Conservation (phyloP, 306 rosid genomes). For the Trifolium pratense region DNA sequence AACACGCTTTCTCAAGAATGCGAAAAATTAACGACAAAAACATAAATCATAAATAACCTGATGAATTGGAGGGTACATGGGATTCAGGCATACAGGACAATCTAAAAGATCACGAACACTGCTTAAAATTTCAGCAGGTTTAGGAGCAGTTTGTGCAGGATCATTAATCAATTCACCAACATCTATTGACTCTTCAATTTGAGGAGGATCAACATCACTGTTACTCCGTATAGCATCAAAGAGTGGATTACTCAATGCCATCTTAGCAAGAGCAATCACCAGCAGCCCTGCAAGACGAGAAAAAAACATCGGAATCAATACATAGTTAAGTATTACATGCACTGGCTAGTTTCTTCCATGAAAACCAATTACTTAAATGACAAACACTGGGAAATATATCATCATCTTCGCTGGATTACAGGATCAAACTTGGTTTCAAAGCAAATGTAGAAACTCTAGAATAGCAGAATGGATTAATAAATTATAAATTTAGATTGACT, state of each 20-base stretch:
- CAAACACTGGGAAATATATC: neutral
- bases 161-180: slow-evolving; percentile 68
- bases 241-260: slow-evolving; percentile 72
- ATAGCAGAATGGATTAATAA: neutral
- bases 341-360: neutral
- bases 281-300: slow-evolving; percentile 30
- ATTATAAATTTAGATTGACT: neutral
- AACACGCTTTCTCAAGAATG: slow-evolving; percentile 26
- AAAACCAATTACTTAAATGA: neutral
- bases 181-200: slow-evolving; percentile 64
- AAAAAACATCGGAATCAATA: neutral
- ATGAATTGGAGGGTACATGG: slow-evolving; percentile 97
- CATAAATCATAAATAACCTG: slow-evolving; percentile 60
- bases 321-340: slow-evolving; percentile 1
- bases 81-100: slow-evolving; percentile 93
- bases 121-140: slow-evolving; percentile 71
- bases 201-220: slow-evolving; percentile 86
- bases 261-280: slow-evolving; percentile 41
- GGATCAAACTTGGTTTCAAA: too few species aligned
- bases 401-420: neutral
- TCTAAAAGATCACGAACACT: slow-evolving; percentile 92
- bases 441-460: neutral
- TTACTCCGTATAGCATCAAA: slow-evolving; percentile 73
- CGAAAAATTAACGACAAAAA: slow-evolving; percentile 11
- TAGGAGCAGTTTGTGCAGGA: slow-evolving; percentile 51